Conservation (phyloP, 805 yeast species). For the Candida silvatica region DNA sequence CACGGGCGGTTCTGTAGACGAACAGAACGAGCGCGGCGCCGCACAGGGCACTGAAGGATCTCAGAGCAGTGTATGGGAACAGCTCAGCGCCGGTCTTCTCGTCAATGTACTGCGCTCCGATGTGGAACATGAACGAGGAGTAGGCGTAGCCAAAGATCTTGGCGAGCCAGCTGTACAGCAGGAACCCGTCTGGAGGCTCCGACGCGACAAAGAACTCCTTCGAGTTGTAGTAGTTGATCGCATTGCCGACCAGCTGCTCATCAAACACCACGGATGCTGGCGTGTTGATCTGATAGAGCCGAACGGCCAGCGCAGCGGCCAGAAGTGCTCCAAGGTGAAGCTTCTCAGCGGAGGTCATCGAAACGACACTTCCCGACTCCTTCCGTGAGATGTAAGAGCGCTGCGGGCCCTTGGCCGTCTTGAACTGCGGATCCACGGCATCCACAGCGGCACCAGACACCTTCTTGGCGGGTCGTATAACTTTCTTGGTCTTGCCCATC, state of each 20-base stretch:
- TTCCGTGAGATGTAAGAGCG: conserved; percentile 4
- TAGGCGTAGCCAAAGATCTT: conserved; percentile 42
- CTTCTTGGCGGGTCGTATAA: too few species aligned
- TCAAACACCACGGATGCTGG: conserved; percentile 84
- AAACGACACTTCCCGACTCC: background rate
- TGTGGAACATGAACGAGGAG: conserved; percentile 5
- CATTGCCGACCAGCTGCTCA: conserved; percentile 88
- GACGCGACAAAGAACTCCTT: conserved; percentile 65
- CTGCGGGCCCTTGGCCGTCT: conserved; percentile 5
- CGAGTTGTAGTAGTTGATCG: conserved; percentile 68
- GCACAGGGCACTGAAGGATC: conserved; percentile 46
- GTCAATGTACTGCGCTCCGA: conserved; percentile 1
- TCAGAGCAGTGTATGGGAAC: conserved; percentile 44
- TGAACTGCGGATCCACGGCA: too few species aligned
- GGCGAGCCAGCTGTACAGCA: conserved; percentile 59
- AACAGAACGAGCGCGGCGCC: conserved; percentile 47
- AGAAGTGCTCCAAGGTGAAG: conserved; percentile 10
- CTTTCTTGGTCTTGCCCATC: too few species aligned
- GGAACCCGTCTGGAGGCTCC: conserved; percentile 74
- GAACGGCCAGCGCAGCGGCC: conserved; percentile 38
- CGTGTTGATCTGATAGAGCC: conserved; percentile 46
- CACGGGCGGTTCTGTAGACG: conserved; percentile 46
- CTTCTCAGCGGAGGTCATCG: conserved; percentile 6
- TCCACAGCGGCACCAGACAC: too few species aligned
- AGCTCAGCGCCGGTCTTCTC: conserved; percentile 4